Percentiles rank a stretch among this genome's conserved stretches.
Conservation (phyloP, 768 basidiomycete species). For the Panellus pusillus region DNA sequence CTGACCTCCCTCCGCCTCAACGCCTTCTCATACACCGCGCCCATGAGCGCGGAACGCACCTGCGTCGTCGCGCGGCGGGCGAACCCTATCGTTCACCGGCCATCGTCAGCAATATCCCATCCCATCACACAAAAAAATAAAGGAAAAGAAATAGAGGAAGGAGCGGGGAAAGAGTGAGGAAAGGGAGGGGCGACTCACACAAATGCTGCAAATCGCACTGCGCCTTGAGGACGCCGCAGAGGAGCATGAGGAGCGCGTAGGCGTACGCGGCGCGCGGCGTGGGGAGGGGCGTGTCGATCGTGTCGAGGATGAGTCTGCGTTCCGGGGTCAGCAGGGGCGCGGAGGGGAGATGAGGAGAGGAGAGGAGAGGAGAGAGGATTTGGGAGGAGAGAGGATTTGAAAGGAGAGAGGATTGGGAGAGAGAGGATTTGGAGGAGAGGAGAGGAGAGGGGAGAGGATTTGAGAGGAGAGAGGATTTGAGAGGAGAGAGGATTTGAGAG, state of each 20-base stretch:
- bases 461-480: too few relatives aligned
- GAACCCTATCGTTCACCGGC: background rate
- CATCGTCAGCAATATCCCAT: background rate
- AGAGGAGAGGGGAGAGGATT: too few relatives aligned
- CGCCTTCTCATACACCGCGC: conserved; percentile 1
- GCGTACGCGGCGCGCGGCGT: background rate
- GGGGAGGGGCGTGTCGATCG: background rate
- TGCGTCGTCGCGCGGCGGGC: background rate
- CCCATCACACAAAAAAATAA: too few relatives aligned
- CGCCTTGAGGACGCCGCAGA: background rate
- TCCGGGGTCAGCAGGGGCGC: too few relatives aligned
- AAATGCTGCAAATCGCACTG: conserved; percentile 5
- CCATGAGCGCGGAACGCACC: conserved; percentile 1
- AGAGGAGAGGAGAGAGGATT: too few relatives aligned
- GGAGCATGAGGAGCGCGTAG: conserved; percentile 2
- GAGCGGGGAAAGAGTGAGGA: too few relatives aligned
- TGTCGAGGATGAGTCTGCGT: background rate
- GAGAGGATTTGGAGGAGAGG: too few relatives aligned
- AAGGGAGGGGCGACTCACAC: background rate
- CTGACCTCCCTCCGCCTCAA: conserved; percentile 1
- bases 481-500: too few relatives aligned
- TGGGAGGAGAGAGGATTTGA: too few relatives aligned
- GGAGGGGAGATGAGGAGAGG: too few relatives aligned
- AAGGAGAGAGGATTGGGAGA: too few relatives aligned
- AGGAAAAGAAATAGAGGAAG: too few relatives aligned